phyloP scores from a whole-genome alignment of 495 filamentous ascomycete species.

The Talaromyces thailandensis region DNA sequence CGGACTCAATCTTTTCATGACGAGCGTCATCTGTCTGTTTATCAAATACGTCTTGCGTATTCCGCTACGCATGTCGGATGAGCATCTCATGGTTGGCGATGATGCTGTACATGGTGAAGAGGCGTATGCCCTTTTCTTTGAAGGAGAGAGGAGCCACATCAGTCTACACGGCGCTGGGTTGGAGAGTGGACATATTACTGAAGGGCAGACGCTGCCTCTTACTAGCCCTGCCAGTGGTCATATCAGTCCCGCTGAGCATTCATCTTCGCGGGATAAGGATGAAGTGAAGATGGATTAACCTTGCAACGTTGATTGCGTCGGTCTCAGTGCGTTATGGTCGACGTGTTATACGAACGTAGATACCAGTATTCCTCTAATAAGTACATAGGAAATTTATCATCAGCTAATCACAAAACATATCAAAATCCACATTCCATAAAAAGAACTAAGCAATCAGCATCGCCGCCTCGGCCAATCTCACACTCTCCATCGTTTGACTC shows the following conservation, averaged over 20 bases:
- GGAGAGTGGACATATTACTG: slow-evolving; percentile 7
- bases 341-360: neutral
- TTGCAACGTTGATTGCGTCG: neutral
- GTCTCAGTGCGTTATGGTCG: neutral
- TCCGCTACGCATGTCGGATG: slow-evolving; percentile 38
- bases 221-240: neutral
- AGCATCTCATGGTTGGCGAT: slow-evolving; percentile 38
- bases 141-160: slow-evolving; percentile 8
- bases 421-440: neutral
- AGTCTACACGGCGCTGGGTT: slow-evolving; percentile 3
- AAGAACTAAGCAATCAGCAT: neutral
- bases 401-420: neutral
- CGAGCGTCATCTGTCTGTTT: slow-evolving; percentile 40
- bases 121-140: slow-evolving; percentile 30
- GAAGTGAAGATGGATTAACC: neutral
- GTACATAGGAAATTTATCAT: neutral
- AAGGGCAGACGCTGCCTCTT: neutral
- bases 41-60: slow-evolving; percentile 47
- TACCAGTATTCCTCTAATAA: neutral
- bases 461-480: slow-evolving; percentile 10
- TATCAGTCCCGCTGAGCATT: neutral
- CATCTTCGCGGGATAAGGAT: neutral
- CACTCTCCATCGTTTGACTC: slow-evolving; percentile 12
- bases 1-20: slow-evolving; percentile 48
- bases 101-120: slow-evolving; percentile 44